phyloP scores from a whole-genome alignment of 306 rosid genomes.

The Gillenia trifoliata region DNA sequence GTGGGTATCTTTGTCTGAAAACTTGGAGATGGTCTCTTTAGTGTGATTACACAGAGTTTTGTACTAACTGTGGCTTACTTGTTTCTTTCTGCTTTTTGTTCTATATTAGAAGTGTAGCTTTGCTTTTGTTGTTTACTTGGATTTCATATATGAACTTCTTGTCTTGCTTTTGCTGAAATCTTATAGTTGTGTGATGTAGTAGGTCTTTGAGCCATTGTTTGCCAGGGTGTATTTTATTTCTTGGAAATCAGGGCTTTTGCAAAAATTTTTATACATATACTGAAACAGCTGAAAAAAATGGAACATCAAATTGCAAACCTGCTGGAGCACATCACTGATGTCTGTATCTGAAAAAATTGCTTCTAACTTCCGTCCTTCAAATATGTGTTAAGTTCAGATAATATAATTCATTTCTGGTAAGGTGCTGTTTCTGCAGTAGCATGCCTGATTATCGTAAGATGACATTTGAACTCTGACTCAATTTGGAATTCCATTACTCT shows the following conservation, averaged over 20 bases:
- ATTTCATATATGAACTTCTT: background rate
- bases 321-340: background rate
- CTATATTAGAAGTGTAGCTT: background rate
- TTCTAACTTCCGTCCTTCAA: background rate
- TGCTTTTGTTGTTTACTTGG: background rate
- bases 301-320: slow-evolving; percentile 1
- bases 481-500: background rate
- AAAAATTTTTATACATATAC: no score
- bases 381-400: background rate
- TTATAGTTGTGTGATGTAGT: no score
- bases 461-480: background rate
- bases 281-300: no score
- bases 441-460: background rate
- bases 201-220: background rate
- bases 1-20: background rate
- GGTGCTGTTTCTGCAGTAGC: background rate
- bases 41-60: background rate
- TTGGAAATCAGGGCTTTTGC: background rate
- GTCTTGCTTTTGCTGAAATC: no score
- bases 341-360: background rate
- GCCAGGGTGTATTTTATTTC: background rate
- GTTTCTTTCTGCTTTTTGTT: background rate
- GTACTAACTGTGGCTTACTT: background rate
- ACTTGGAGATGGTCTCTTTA: background rate
- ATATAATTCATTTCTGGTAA: background rate